These are phyloP conservation scores for Talaromyces sp. DNA, from an alignment of 2,329 filamentous ascomycete species.

Conservation along the genomic window DNA sequence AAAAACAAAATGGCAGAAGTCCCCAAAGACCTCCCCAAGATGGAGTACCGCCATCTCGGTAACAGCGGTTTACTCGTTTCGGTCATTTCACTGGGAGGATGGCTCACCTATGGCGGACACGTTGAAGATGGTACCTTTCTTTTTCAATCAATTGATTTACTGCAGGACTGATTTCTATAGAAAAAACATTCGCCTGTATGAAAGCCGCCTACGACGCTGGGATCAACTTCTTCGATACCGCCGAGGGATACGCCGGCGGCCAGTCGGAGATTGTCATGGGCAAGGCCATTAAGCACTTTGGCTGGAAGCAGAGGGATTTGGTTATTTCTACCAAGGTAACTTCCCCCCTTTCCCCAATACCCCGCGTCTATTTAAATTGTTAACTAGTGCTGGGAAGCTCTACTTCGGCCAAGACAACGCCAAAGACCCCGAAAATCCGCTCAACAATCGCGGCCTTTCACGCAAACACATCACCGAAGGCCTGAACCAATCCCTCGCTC, in stretches of 20 bases:
- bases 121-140: conserved; percentile 59
- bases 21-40: conserved; percentile 37
- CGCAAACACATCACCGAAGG: conserved; percentile 71
- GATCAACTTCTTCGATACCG: conserved; percentile 59
- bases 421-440: conserved; percentile 58
- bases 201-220: conserved; percentile 58
- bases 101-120: conserved; percentile 70
- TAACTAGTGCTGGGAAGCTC: conserved; percentile 40
- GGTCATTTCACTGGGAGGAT: conserved; percentile 63
- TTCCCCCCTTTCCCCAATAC: no score
- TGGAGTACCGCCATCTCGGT: conserved; percentile 71
- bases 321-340: conserved; percentile 58
- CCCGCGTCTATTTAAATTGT: background rate
- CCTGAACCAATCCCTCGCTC: conserved; percentile 58
- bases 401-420: conserved; percentile 64
- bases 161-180: conserved; percentile 10
- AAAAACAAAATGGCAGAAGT: conserved; percentile 29
- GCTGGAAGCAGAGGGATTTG: conserved; percentile 58
- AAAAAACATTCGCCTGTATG: conserved; percentile 43
- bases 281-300: conserved; percentile 56
- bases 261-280: conserved; percentile 58
- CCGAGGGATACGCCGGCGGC: conserved; percentile 54
- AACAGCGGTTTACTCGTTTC: conserved; percentile 72
- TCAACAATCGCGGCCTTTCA: conserved; percentile 67
- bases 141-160: background rate